These are phyloP conservation scores for Apodospora peruviana DNA, from an alignment of 495 filamentous ascomycete species.

Conservation along the genomic window DNA sequence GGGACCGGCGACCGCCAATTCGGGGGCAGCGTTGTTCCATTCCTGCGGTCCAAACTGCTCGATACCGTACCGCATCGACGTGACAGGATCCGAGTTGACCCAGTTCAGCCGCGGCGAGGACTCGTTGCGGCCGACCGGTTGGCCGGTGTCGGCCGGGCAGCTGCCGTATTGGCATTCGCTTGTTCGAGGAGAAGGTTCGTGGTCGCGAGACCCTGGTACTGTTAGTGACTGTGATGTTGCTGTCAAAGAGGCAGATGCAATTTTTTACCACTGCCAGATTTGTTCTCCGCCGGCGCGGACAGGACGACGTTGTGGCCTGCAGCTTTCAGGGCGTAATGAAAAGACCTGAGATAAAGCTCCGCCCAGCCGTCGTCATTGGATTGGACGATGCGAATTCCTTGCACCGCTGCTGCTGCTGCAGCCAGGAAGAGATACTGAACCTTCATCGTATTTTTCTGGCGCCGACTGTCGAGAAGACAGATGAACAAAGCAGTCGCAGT, in stretches of 20 bases:
- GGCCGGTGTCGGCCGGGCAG: conserved; percentile 49
- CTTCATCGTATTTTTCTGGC: no score
- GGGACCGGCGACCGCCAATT: conserved; percentile 58
- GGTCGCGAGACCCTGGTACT: conserved; percentile 46
- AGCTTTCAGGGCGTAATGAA: conserved; percentile 45
- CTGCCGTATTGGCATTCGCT: conserved; percentile 52
- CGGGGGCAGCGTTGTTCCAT: conserved; percentile 43
- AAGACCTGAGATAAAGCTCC: conserved; percentile 55
- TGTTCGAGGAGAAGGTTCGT: conserved; percentile 37
- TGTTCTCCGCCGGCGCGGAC: conserved; percentile 58
- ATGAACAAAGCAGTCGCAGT: no score
- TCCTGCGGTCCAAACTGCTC: conserved; percentile 44
- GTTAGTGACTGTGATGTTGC: no score
- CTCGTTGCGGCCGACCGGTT: conserved; percentile 47
- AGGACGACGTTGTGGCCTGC: conserved; percentile 56
- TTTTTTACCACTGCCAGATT: conserved; percentile 54
- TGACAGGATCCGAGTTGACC: conserved; percentile 65
- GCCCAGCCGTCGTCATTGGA: conserved; percentile 73
- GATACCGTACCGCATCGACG: conserved; percentile 60
- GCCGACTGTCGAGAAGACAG: no score
- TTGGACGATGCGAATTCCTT: conserved; percentile 49
- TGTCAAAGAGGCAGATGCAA: background rate
- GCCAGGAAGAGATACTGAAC: no score
- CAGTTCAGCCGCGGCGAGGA: conserved; percentile 57
- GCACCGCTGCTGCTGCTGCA: background rate